These are phyloP conservation scores for Lepraria neglecta DNA, from an alignment of 495 filamentous ascomycete genomes.

Conservation along the genomic window DNA sequence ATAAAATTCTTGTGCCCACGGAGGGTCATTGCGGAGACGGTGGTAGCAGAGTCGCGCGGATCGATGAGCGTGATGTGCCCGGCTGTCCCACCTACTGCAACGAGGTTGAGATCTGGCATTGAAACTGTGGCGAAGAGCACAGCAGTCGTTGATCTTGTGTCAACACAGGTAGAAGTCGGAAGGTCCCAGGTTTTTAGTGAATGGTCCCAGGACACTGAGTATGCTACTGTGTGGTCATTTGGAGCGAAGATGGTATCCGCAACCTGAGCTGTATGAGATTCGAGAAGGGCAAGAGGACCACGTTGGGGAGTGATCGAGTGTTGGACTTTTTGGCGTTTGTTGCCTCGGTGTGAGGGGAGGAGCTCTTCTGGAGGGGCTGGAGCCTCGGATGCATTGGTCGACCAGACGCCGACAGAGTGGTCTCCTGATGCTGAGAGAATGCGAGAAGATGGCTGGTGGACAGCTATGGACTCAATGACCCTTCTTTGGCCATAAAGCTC, in stretches of 20 bases:
- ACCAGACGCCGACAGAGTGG: conserved; percentile 78
- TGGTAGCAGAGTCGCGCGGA: conserved; percentile 65
- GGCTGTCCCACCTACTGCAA: conserved; percentile 81
- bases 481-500: conserved; percentile 83
- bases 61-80: conserved; percentile 86
- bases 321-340: conserved; percentile 74
- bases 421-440: conserved; percentile 80
- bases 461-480: conserved; percentile 66
- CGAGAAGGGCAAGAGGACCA: conserved; percentile 68
- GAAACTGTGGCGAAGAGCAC: conserved; percentile 68
- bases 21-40: conserved; percentile 76
- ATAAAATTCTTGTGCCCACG: conserved; percentile 85
- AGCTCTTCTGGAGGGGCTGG: conserved; percentile 61
- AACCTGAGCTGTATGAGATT: conserved; percentile 64
- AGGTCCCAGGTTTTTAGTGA: conserved; percentile 87
- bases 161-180: conserved; percentile 63
- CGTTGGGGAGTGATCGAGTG: conserved; percentile 61
- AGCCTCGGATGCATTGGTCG: conserved; percentile 61
- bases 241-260: conserved; percentile 76
- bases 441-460: conserved; percentile 65
- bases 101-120: conserved; percentile 57
- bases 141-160: conserved; percentile 74
- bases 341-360: conserved; percentile 53
- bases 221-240: conserved; percentile 76
- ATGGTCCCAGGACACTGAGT: conserved; percentile 84